Evolutionary conservation across 2,329 filamentous ascomycete genomes (phyloP).

Genomic region (Hymenoscyphus albidus): DNA sequence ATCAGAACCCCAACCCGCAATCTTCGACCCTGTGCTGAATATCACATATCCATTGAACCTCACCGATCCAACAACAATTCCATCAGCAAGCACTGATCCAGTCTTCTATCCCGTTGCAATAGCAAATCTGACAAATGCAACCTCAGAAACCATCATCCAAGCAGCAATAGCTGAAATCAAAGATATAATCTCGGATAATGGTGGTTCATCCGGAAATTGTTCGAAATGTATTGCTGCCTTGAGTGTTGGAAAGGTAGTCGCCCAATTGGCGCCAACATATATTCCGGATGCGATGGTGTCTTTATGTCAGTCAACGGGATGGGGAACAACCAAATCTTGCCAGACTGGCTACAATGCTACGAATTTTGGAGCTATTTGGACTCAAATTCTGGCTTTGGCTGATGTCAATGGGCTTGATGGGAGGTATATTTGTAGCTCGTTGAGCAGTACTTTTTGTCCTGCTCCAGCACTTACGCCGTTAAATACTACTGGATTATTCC

Average conservation of each 20-base stretch:
- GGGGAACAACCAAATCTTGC: slow-evolving; percentile 46
- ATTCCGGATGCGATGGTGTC: slow-evolving; percentile 49
- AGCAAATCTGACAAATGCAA: slow-evolving; percentile 41
- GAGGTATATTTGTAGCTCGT: slow-evolving; percentile 51
- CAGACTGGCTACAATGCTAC: slow-evolving; percentile 43
- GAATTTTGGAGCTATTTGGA: slow-evolving; percentile 53
- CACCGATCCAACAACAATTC: slow-evolving; percentile 51
- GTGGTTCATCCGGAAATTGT: slow-evolving; percentile 42
- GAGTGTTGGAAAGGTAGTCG: slow-evolving; percentile 47
- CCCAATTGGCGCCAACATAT: slow-evolving; percentile 44
- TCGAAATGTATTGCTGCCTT: slow-evolving; percentile 51
- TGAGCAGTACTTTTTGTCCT: slow-evolving; percentile 47
- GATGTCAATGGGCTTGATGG: slow-evolving; percentile 53
- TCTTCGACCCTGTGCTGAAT: slow-evolving; percentile 52
- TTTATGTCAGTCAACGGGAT: slow-evolving; percentile 46
- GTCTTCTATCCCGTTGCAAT: slow-evolving; percentile 46
- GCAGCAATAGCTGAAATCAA: slow-evolving; percentile 43
- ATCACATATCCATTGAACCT: slow-evolving; percentile 51
- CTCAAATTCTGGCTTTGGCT: slow-evolving; percentile 51
- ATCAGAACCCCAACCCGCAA: slow-evolving; percentile 49
- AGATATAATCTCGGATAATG: slow-evolving; percentile 41
- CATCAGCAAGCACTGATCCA: slow-evolving; percentile 46
- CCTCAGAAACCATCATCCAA: slow-evolving; percentile 41
- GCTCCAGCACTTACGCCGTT: slow-evolving; percentile 43
- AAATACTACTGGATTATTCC: slow-evolving; percentile 45